Evolutionary conservation across 2,329 filamentous ascomycete genomes (phyloP).

Genomic region (Coniochaeta sp.): DNA sequence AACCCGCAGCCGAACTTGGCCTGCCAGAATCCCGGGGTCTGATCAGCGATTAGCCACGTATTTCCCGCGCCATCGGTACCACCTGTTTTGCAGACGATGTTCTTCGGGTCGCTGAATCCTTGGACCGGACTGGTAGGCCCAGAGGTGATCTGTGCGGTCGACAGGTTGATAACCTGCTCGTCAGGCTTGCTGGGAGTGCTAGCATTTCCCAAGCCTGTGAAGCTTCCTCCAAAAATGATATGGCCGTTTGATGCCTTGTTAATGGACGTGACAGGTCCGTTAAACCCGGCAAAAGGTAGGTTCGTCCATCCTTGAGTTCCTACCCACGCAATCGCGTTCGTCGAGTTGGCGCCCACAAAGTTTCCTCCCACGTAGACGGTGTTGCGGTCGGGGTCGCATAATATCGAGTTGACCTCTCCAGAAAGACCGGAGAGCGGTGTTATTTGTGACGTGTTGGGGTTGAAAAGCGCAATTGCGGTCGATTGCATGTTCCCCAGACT

Average conservation of each 20-base stretch:
- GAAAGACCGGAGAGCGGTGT: conserved; percentile 72
- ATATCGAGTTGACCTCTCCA: conserved; percentile 73
- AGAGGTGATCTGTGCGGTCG: conserved; percentile 66
- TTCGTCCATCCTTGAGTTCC: conserved; percentile 63
- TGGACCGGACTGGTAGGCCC: conserved; percentile 52
- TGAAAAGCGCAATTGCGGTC: conserved; percentile 72
- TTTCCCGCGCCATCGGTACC: conserved; percentile 62
- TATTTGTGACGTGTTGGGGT: conserved; percentile 63
- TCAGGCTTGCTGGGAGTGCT: conserved; percentile 60
- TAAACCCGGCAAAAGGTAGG: conserved; percentile 88
- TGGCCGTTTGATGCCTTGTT: conserved; percentile 71
- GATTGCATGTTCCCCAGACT: conserved; percentile 73
- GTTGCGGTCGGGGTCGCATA: conserved; percentile 70
- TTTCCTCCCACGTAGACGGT: conserved; percentile 89
- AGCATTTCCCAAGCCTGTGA: conserved; percentile 80
- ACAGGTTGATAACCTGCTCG: conserved; percentile 77
- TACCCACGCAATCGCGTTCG: conserved; percentile 83
- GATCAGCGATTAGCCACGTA: conserved; percentile 76
- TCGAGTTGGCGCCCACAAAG: conserved; percentile 73
- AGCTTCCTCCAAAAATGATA: conserved; percentile 86
- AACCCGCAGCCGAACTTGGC: conserved; percentile 80
- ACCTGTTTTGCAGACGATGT: conserved; percentile 73
- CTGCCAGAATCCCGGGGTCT: conserved; percentile 72
- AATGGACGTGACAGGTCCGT: conserved; percentile 84
- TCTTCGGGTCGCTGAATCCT: conserved; percentile 69